Percentiles rank a stretch among this genome's conserved stretches.
Evolutionary conservation across 2,329 filamentous ascomycete genomes (phyloP).

Genomic region (Nemania diffusa): DNA sequence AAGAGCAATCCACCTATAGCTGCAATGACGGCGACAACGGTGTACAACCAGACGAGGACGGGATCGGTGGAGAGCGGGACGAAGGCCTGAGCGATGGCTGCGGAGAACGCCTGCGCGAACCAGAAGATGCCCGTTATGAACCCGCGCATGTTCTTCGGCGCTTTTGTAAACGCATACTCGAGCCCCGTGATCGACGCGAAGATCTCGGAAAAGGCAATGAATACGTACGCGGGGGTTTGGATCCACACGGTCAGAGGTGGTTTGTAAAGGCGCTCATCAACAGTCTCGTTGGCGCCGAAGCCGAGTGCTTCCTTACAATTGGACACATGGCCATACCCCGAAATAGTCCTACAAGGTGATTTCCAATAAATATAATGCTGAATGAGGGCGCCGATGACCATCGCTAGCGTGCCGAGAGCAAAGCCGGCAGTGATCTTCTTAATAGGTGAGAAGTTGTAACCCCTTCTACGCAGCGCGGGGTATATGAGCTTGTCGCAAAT

Average conservation of each 20-base stretch:
- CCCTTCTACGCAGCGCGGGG: constrained; percentile 65
- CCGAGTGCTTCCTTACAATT: constrained; percentile 42
- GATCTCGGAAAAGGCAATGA: constrained; percentile 69
- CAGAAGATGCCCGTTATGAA: constrained; percentile 69
- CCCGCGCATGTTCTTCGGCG: constrained; percentile 74
- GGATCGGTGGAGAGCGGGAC: constrained; percentile 69
- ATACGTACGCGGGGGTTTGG: constrained; percentile 64
- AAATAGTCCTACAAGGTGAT: constrained; percentile 49
- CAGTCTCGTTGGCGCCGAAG: constrained; percentile 21
- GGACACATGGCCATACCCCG: constrained; percentile 62
- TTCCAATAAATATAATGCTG: constrained; percentile 65
- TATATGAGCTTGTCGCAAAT: constrained; percentile 71
- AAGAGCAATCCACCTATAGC: constrained; percentile 71
- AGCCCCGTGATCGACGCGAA: constrained; percentile 74
- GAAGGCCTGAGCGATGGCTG: constrained; percentile 69
- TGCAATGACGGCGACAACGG: constrained; percentile 71
- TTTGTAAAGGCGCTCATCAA: constrained; percentile 43
- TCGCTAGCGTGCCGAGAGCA: constrained; percentile 61
- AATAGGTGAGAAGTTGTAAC: constrained; percentile 72
- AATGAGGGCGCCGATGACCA: constrained; percentile 68
- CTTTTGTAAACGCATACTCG: constrained; percentile 80
- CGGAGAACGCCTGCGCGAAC: constrained; percentile 68
- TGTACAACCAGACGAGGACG: constrained; percentile 79
- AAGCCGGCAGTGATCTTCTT: constrained; percentile 74
- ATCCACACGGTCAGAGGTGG: constrained; percentile 71